Conservation (phyloP, 208 protist genomes). For the Leishmania braziliensis region DNA sequence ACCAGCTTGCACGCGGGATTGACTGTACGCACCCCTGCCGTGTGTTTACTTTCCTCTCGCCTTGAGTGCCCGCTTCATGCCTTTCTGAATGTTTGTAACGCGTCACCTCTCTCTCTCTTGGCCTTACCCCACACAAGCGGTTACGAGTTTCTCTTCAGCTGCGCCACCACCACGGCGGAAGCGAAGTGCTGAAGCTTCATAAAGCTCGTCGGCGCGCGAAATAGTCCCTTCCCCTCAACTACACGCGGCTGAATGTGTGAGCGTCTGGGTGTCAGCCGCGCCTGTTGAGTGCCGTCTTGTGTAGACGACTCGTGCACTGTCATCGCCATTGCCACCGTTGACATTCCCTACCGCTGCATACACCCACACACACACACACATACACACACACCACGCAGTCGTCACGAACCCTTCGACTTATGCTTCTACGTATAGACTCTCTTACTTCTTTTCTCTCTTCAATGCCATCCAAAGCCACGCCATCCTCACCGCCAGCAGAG, state of each 20-base stretch:
- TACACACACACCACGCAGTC: background rate
- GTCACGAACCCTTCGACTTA: background rate
- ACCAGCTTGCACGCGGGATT: background rate
- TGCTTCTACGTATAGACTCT: background rate
- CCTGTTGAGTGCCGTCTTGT: conserved; percentile 2
- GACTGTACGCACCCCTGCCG: background rate
- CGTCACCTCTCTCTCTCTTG: background rate
- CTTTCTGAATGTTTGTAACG: background rate
- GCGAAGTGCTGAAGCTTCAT: background rate
- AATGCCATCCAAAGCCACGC: conserved; percentile 2
- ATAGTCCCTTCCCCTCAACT: background rate
- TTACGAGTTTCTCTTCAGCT: background rate
- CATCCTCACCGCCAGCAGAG: background rate
- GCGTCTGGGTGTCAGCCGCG: background rate
- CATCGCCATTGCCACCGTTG: background rate
- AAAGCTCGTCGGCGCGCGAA: background rate
- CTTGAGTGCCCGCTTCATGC: background rate
- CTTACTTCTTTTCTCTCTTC: background rate
- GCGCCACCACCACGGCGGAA: background rate
- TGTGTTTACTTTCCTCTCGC: background rate
- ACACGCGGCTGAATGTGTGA: background rate
- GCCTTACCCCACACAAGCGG: background rate
- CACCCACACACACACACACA: conserved; percentile 2
- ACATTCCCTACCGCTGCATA: background rate
- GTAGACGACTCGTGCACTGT: background rate